A percentile compares a stretch with the other conserved stretches of the same genome.
Evolutionary conservation across 2,329 filamentous ascomycete genomes (phyloP).

Genomic region (Aureobasidium sp.): DNA sequence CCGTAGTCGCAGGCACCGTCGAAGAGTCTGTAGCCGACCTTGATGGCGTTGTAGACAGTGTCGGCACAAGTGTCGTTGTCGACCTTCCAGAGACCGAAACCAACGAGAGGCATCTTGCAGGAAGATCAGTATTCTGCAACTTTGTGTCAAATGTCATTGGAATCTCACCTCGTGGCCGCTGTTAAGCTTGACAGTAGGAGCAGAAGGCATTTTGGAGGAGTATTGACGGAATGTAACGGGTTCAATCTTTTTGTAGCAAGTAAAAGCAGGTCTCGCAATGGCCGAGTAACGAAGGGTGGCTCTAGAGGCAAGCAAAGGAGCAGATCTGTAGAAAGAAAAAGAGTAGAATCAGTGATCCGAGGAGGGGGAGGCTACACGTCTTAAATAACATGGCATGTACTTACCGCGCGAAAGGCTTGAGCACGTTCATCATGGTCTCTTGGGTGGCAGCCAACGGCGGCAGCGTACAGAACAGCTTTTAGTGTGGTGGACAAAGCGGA

Average conservation of each 20-base stretch:
- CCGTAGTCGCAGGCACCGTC: conserved; percentile 66
- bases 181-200: conserved; percentile 31
- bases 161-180: conserved; percentile 30
- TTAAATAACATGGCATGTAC: conserved; percentile 1
- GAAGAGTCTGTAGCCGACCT: conserved; percentile 54
- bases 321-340: conserved; percentile 16
- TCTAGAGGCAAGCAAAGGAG: conserved; percentile 10
- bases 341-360: conserved; percentile 11
- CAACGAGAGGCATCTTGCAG: conserved; percentile 62
- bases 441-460: conserved; percentile 9
- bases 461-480: conserved; percentile 9
- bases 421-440: conserved; percentile 16
- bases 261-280: conserved; percentile 8
- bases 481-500: conserved; percentile 11
- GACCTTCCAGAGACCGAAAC: conserved; percentile 80
- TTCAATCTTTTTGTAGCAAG: conserved; percentile 3
- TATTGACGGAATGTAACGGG: not conserved
- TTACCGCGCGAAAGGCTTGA: conserved; percentile 15
- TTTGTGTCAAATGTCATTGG: too few relatives aligned
- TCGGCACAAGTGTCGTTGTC: conserved; percentile 66
- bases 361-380: conserved; percentile 1
- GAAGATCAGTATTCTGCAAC: not conserved
- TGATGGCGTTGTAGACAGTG: conserved; percentile 66
- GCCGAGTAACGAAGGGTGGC: not conserved
- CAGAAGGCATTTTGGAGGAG: conserved; percentile 24